Base-by-base conservation (phyloP, 2,329 filamentous ascomycete genomes). In the Bipolaris sorokiniana region DNA sequence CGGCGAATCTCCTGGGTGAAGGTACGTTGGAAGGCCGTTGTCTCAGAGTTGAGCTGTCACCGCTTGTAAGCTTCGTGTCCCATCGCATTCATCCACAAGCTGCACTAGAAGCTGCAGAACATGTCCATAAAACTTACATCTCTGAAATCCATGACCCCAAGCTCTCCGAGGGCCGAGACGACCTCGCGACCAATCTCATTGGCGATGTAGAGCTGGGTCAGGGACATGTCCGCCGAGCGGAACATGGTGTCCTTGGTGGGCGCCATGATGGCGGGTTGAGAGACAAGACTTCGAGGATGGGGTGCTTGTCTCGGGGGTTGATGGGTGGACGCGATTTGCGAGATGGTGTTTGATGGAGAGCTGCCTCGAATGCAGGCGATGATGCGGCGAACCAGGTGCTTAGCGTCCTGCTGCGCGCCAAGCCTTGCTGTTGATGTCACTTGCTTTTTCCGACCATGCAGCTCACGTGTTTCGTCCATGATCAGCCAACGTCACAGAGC, bases 171-270 rank as follows among this genome's bases (percentile, higher is more conserved):
- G 54, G 94, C 94, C 75, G 93, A 97, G 63, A 98, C 93, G 71
- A 97, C 94, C 82, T 99, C 96, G 76, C 95, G 88, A 70, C 95
- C 94, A 70, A 99, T 98, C 84, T 99, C 95, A 77, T 97, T 98
- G 74, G 95, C 92, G 73, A 99, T 96, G 81, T 98, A 99, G 74
- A 99, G 90, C 88, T 99, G 95, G 75, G 96, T 96, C 89, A 99
- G 90, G 85, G 92, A 97, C 95, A 99, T 99, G 80, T 97, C 91
- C 91, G 92, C 91, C 77, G 95, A 99, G 86, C 96, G 94, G 88
- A 99, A 98, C 83, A 97, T 91, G 80, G 93, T 97, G 82, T 98
- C 92, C 82, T 91, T 82, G 51, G 77, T 72, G 54, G 83, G 80
- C 79, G 82, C 85, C 86, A 88, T 88, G 77, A 62, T 77, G 77